Percentiles rank a stretch among this genome's conserved stretches.
These are phyloP conservation scores for Zizania latifolia DNA, from an alignment of 176 grass and related monocot genomes.

Conservation along the genomic window DNA sequence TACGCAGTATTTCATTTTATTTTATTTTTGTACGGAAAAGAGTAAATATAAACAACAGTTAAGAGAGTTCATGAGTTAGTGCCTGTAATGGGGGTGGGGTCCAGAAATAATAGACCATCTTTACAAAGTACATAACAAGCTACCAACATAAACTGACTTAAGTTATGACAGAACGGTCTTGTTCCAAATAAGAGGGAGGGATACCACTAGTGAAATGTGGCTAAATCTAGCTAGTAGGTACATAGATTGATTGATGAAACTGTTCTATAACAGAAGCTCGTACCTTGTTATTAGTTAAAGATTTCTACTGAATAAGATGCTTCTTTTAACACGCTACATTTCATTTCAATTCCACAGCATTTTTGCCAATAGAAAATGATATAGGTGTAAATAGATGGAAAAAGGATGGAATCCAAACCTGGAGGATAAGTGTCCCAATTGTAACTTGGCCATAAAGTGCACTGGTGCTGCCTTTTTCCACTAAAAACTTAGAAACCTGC, in stretches of 20 bases:
- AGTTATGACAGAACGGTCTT: not conserved
- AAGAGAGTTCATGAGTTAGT: not conserved
- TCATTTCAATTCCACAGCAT: not conserved
- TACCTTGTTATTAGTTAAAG: not conserved
- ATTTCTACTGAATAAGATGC: not conserved
- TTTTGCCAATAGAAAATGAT: not conserved
- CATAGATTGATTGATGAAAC: not conserved
- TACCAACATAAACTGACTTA: not conserved
- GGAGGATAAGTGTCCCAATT: constrained; percentile 87
- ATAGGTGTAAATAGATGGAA: constrained; percentile 3
- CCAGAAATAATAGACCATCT: not conserved
- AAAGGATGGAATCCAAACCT: constrained; percentile 44
- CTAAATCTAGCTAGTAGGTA: not conserved
- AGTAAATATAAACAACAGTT: not conserved
- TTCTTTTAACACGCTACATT: not conserved
- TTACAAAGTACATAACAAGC: not conserved
- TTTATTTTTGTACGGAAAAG: not conserved
- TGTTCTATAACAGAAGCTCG: not conserved
- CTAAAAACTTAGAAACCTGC: constrained; percentile 91
- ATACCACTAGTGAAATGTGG: not conserved
- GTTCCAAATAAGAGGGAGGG: constrained; percentile 4
- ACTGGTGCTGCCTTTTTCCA: constrained; percentile 84
- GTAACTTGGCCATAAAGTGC: constrained; percentile 96
- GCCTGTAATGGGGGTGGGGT: not conserved
- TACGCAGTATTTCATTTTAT: not conserved